Evolutionary conservation across 2,329 filamentous ascomycete genomes (phyloP).

Genomic region (Pezicula radicicola): DNA sequence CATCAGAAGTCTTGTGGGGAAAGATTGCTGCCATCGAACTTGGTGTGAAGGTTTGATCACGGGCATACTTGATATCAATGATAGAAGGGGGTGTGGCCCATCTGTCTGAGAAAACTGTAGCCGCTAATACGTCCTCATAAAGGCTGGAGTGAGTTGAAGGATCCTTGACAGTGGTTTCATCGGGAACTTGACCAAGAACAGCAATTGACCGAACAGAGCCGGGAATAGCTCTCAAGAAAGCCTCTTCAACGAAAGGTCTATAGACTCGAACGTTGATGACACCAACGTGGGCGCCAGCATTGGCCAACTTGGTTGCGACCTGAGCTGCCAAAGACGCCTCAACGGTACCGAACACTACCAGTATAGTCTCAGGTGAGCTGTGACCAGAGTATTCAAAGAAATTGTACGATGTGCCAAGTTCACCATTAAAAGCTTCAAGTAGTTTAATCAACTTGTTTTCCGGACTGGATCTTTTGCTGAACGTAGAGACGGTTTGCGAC

Average conservation of each 20-base stretch:
- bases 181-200: constrained; percentile 84
- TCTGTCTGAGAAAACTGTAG: constrained; percentile 74
- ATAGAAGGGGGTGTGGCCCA: constrained; percentile 62
- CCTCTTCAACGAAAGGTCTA: constrained; percentile 91
- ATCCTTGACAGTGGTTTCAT: constrained; percentile 71
- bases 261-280: constrained; percentile 91
- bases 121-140: constrained; percentile 86
- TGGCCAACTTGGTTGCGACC: constrained; percentile 69
- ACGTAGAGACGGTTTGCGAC: constrained; percentile 54
- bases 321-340: constrained; percentile 85
- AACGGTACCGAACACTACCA: constrained; percentile 90
- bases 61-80: constrained; percentile 86
- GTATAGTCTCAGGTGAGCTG: constrained; percentile 70
- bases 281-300: constrained; percentile 74
- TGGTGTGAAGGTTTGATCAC: constrained; percentile 56
- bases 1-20: constrained; percentile 39
- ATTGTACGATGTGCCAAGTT: constrained; percentile 89
- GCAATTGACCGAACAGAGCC: constrained; percentile 71
- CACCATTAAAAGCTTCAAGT: constrained; percentile 75
- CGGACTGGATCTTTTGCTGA: constrained; percentile 68
- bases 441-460: constrained; percentile 71
- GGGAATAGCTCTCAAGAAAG: constrained; percentile 81
- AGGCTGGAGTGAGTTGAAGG: constrained; percentile 76
- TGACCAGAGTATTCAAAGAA: constrained; percentile 95
- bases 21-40: constrained; percentile 49